phyloP scores from a whole-genome alignment of 2,329 filamentous ascomycete genomes.

The Phoma sp. region DNA sequence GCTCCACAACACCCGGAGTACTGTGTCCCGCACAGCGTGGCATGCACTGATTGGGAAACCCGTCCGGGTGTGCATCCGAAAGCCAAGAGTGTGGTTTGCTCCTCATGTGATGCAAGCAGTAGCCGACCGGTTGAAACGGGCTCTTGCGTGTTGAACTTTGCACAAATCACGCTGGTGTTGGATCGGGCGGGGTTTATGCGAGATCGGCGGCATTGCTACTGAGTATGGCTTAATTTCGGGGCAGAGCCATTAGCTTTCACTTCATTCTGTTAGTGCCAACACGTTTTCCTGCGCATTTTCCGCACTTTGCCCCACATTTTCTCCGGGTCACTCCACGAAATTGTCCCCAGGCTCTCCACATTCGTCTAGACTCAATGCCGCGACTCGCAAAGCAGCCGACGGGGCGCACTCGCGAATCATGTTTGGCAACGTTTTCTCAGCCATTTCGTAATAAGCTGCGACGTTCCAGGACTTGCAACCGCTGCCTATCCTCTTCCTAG shows the following conservation, averaged over 20 bases:
- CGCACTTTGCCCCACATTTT: constrained; percentile 18
- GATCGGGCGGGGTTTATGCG: constrained; percentile 12
- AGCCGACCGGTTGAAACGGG: constrained; percentile 12
- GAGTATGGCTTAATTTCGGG: constrained; percentile 15
- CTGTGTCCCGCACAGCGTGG: constrained; percentile 10
- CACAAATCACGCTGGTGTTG: constrained; percentile 3
- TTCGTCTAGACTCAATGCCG: neutral
- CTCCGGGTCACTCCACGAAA: constrained; percentile 29
- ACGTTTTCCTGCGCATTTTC: constrained; percentile 14
- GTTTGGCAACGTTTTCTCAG: neutral
- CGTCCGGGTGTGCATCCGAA: constrained; percentile 22
- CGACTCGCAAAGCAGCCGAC: constrained; percentile 9
- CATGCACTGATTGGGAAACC: constrained; percentile 30
- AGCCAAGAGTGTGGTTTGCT: constrained; percentile 20
- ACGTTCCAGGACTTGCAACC: constrained; percentile 23
- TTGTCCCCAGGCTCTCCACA: constrained; percentile 21
- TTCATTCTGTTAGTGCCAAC: constrained; percentile 3
- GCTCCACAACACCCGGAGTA: constrained; percentile 15
- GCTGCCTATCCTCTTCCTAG: constrained; percentile 25
- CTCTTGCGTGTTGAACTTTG: constrained; percentile 13
- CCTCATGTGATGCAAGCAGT: constrained; percentile 16
- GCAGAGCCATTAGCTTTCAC: neutral
- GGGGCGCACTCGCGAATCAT: constrained; percentile 17
- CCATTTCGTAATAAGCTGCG: constrained; percentile 11
- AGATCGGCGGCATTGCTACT: constrained; percentile 19